Conservation (phyloP, 768 basidiomycete genomes). For the Steccherinum ochraceum region DNA sequence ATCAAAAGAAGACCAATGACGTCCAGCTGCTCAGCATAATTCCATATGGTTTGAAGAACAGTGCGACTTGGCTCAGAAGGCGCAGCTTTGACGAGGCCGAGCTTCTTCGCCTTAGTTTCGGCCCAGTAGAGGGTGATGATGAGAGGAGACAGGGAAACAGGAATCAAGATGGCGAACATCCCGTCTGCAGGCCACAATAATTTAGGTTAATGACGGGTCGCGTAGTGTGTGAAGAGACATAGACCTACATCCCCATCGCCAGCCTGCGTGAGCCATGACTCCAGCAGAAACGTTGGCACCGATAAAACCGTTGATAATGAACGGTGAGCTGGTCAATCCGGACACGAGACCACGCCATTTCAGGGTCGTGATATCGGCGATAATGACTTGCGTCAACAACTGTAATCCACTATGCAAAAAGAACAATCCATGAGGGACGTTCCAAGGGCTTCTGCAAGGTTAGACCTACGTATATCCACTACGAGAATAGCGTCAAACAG, state of each 20-base stretch:
- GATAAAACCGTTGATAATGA: constrained; percentile 58
- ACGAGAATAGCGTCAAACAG: constrained; percentile 18
- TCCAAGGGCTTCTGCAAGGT: constrained; percentile 9
- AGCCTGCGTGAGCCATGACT: constrained; percentile 38
- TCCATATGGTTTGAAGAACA: constrained; percentile 35
- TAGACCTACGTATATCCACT: constrained; percentile 55
- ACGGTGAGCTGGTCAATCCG: constrained; percentile 40
- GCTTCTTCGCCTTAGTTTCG: constrained; percentile 18
- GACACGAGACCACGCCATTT: constrained; percentile 33
- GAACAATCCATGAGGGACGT: no score
- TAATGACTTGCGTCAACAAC: constrained; percentile 43
- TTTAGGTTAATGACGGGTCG: not conserved
- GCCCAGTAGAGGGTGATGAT: constrained; percentile 24
- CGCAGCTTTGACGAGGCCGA: constrained; percentile 13
- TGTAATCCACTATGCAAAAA: constrained; percentile 42
- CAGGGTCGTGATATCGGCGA: constrained; percentile 23
- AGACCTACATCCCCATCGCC: constrained; percentile 61
- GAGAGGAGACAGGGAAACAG: constrained; percentile 18
- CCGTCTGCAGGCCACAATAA: constrained; percentile 8
- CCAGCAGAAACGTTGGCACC: constrained; percentile 54
- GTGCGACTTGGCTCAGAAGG: constrained; percentile 1
- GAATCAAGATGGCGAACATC: constrained; percentile 28
- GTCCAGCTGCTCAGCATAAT: constrained; percentile 23
- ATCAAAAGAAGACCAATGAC: constrained; percentile 23
- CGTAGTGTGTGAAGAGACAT: not conserved